phyloP scores from a whole-genome alignment of 495 filamentous ascomycete genomes.

The Xylaria bambusicola region DNA sequence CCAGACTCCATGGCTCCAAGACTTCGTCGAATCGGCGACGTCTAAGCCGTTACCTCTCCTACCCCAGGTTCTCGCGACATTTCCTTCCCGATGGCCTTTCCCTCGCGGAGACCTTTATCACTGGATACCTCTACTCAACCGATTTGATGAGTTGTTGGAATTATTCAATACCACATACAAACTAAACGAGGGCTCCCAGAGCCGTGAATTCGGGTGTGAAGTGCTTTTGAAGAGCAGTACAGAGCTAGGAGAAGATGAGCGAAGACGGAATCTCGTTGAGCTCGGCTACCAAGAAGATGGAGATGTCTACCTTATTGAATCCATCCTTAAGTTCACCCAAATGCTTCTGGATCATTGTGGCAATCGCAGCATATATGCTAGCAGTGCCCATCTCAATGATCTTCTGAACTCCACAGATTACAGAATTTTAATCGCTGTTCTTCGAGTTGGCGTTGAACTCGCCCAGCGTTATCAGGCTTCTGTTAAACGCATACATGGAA shows the following conservation, averaged over 20 bases:
- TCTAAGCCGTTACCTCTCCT: constrained; percentile 73
- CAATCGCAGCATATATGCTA: constrained; percentile 93
- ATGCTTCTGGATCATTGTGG: constrained; percentile 92
- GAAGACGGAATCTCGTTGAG: constrained; percentile 51
- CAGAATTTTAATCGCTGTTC: constrained; percentile 69
- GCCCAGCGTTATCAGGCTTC: constrained; percentile 92
- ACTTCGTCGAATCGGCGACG: constrained; percentile 70
- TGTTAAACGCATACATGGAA: constrained; percentile 62
- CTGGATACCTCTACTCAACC: constrained; percentile 94
- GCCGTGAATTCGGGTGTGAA: constrained; percentile 65
- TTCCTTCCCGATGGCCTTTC: constrained; percentile 90
- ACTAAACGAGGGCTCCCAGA: constrained; percentile 79
- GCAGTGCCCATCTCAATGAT: constrained; percentile 81
- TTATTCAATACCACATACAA: constrained; percentile 79
- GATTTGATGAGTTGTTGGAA: constrained; percentile 88
- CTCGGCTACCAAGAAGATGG: constrained; percentile 70
- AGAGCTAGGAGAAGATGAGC: constrained; percentile 41
- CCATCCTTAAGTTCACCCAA: constrained; percentile 79
- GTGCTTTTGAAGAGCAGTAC: constrained; percentile 54
- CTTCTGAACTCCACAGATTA: constrained; percentile 85
- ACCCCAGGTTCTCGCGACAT: constrained; percentile 71
- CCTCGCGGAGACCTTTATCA: constrained; percentile 97
- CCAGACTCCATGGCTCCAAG: constrained; percentile 82
- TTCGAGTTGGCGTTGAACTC: constrained; percentile 77
- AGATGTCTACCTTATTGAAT: constrained; percentile 76